A percentile compares a stretch with the other conserved stretches of the same genome.
Evolutionary conservation across 805 yeast genomes (phyloP).

Genomic region (Wilhelminamyces savonicus): DNA sequence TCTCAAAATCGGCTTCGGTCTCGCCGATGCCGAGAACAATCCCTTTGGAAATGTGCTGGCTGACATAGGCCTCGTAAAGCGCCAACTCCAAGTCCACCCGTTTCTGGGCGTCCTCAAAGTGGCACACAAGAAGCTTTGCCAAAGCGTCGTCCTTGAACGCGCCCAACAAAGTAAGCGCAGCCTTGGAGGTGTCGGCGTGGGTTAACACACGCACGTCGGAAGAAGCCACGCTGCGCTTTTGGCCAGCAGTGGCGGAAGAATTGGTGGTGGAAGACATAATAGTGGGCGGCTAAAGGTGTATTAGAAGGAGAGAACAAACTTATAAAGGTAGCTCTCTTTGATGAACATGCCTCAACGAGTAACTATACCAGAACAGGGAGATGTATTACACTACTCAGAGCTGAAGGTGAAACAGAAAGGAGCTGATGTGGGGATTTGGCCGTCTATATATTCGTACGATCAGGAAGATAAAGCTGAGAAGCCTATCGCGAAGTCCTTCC

Average conservation of each 20-base stretch:
- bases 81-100: conserved; percentile 19
- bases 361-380: not conserved
- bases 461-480: too few relatives aligned
- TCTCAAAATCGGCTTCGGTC: conserved; percentile 36
- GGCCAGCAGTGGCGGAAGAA: too few relatives aligned
- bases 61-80: conserved; percentile 45
- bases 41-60: conserved; percentile 46
- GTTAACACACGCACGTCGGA: too few relatives aligned
- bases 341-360: conserved; percentile 7
- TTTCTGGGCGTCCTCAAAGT: too few relatives aligned
- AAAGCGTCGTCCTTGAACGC: conserved; percentile 31
- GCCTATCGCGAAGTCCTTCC: too few relatives aligned
- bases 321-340: conserved; percentile 15
- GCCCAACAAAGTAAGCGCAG: conserved; percentile 30
- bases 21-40: conserved; percentile 46
- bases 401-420: too few relatives aligned
- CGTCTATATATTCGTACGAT: too few relatives aligned
- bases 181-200: conserved; percentile 21
- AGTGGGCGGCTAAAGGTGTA: too few relatives aligned
- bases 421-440: too few relatives aligned
- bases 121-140: conserved; percentile 18
- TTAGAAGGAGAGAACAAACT: conserved; percentile 11
- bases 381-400: too few relatives aligned
- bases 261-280: too few relatives aligned
- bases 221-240: too few relatives aligned